These are phyloP conservation scores for Leccinum disarticulatum DNA, from an alignment of 768 basidiomycete genomes.

Conservation along the genomic window DNA sequence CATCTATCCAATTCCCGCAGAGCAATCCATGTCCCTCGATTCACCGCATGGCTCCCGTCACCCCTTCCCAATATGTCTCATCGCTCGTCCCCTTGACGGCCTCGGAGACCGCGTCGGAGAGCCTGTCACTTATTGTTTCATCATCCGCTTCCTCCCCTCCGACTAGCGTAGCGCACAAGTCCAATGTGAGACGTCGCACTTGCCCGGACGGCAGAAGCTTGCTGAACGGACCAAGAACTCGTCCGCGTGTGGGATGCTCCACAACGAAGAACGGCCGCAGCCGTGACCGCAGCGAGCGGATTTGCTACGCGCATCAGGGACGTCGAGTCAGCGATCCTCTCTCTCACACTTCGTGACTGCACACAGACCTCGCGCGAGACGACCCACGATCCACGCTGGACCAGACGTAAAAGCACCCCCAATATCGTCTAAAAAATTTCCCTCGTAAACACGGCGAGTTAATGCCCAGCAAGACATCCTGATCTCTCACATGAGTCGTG, in stretches of 20 bases:
- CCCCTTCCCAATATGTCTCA: conserved; percentile 35
- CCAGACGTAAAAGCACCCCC: conserved; percentile 58
- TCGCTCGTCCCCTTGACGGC: conserved; percentile 32
- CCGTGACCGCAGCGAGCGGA: conserved; percentile 52
- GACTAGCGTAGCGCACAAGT: conserved; percentile 48
- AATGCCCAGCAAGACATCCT: neutral
- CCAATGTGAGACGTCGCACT: conserved; percentile 60
- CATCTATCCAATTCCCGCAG: neutral
- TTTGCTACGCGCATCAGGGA: conserved; percentile 38
- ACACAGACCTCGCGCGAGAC: conserved; percentile 44
- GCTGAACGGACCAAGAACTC: conserved; percentile 72
- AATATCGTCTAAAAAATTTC: conserved; percentile 47
- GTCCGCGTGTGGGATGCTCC: conserved; percentile 71
- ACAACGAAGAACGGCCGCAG: conserved; percentile 81
- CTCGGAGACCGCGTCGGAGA: conserved; percentile 24
- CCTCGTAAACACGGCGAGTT: conserved; percentile 8
- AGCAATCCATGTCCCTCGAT: conserved; percentile 25
- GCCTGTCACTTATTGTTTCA: conserved; percentile 15
- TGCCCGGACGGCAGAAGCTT: conserved; percentile 50
- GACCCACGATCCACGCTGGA: conserved; percentile 54
- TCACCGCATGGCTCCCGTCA: conserved; percentile 26
- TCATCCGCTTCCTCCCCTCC: conserved; percentile 3
- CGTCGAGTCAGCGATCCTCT: conserved; percentile 10
- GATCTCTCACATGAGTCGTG: conserved; percentile 56
- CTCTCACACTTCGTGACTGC: conserved; percentile 1